Evolutionary conservation across 768 basidiomycete species (phyloP), one percentile per base, ranked within the genome.

Genomic region (Auricularia heimuer): DNA sequence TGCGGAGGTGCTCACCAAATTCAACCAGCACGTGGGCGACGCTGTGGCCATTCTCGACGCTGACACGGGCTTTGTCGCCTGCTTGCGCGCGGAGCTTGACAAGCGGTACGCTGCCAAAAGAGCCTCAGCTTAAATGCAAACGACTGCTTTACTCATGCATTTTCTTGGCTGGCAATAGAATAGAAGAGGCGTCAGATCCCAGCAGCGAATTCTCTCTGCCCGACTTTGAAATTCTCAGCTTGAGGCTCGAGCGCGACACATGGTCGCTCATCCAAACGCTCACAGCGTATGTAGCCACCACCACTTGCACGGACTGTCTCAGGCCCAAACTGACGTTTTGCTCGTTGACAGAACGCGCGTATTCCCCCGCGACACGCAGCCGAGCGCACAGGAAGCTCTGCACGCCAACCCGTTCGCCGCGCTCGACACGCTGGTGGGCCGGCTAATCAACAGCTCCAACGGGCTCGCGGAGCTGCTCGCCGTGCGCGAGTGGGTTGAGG

Each of bases 401-500:
- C 70, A 80, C 1, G 76, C 83, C 67, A 94, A 95, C 71, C 90
- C 92, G 0, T 94, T 93, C 75, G 89, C 88, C 0, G 91, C 93
- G 0, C 85, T 89, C 0, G 81, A 85, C 3, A 85, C 85, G 0
- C 81, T 94, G 34, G 89, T 88, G 0, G 87, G 91, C 71, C 82
- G 85, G 2, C 83, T 91, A 62, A 82, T 94, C 79, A 75, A 82
- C 61, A 75, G 83, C 3, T 90, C 87, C 0, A 84, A 83, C 0
- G 79, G 87, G 2, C 84, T 93, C 42, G 75, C 83, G 0, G 92
- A 92, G 66, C 89, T 93, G 64, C 79, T 90, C 58, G 85, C 89
- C 54, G 86, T 93, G 7, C 84, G 89, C n/a, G 90, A 93, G 73
- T 94, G 92, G 92, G 79, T 93, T 1, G 89, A 92, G 67, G 89